Base-by-base conservation (phyloP, 2,329 filamentous ascomycete genomes). In the Aspergillus floridensis region DNA sequence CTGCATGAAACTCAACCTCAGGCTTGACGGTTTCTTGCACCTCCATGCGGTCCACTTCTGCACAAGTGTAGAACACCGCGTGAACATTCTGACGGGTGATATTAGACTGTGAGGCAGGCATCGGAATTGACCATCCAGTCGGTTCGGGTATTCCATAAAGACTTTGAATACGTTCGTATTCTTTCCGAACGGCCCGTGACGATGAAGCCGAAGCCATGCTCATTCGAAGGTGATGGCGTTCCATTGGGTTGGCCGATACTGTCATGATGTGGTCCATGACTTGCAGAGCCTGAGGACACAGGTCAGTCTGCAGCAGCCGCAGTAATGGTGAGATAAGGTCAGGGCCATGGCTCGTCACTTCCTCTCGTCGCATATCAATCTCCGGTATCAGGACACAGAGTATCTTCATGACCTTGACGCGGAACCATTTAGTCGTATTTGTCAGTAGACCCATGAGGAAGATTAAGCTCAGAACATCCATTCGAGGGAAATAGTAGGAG, bases 121-220 rank as follows among this genome's bases (percentile, higher is more conserved):
- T 86, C 0, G 95, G 93, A 49, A 99, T 92, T 0, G 95, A 95
- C 95, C 95, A 99, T 2, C 95, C 95, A 16, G 91, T 95, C 22
- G 92, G 88, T 72, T 98, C 93, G 0, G 95, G 95, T 59, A 99
- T 98, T 29, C 96, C 96, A 73, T 98, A 99, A 35, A 99, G 79
- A 70, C 92, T 97, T 73, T 96, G 90, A 0, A 92, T 96, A 22
- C 91, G 88, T 71, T 96, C 93, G 68, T 96, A 98, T 76, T 98
- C 93, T 72, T 97, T 98, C 52, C 91, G 88, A 53, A 95, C 89
- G 0, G 89, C 87, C 67, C 90, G 89, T 0, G 92, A 95, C 2
- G 92, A 92, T 1, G 90, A 88, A 10, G 76, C 72, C 12, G 91
- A 89, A 5, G 92, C 93, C 92, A 99, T 97, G 75, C 93, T 98